Evolutionary conservation across 768 basidiomycete species (phyloP), one percentile per base, ranked within the genome.

Genomic region (Pleurotus platypus): DNA sequence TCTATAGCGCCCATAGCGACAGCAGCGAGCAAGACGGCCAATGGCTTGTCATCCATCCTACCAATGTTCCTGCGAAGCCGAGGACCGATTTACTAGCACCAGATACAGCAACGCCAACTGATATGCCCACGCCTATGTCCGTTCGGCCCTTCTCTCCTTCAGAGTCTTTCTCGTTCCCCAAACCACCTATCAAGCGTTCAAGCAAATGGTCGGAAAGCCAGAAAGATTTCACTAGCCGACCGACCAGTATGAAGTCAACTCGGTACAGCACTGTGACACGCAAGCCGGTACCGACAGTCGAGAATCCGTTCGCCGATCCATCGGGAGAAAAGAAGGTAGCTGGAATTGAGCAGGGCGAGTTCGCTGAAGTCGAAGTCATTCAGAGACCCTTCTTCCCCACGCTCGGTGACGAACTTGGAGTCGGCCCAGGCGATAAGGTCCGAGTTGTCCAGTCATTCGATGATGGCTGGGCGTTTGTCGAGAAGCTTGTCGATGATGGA

Each of bases 391-490:
- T 86, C 67, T 57, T 69, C 42, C 80, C 83, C n/a, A 78, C 80
- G 0, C 71, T 83, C 16, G 67, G 72, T 3, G 89, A 90, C 62
- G 89, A 91, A 66, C 63, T 91, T 3, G 59, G 66, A 0, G 85
- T 89, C 1, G 40, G 16, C 0, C 70, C 72, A 0, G 81, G 79
- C 1, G 86, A 89, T 49, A 61, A 62, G 4, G 81, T 89, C 11
- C 78, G 69, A 62, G 69, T 90, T 30, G 4, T 85, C 7, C 69
- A 73, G 49, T 61, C 80, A 18, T 90, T 83, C 64, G 83, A 87
- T 57, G 89, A 90, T 62, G 89, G 87, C 0, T 90, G 89, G 89
- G 81, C 81, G 6, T 68, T 80, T 59, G 81, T 86, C 30, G 79
- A 86, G 71, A 81, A 75, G 57, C 50, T 78, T 6, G 59, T 58